Evolutionary conservation across 2,329 filamentous ascomycete genomes (phyloP).

Genomic region (Monosporascus cannonballus): DNA sequence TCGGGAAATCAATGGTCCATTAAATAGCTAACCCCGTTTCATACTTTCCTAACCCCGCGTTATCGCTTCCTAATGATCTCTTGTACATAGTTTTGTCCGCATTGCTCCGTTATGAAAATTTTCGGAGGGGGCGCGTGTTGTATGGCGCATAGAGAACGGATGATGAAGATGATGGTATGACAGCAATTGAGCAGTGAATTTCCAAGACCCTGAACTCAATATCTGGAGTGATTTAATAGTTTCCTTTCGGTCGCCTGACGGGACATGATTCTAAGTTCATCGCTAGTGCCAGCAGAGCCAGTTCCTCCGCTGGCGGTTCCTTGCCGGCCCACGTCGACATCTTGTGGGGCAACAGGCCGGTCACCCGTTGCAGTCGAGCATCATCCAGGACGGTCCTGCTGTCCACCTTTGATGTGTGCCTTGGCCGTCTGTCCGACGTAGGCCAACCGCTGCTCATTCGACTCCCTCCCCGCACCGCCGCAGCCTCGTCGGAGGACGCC

Average conservation of each 20-base stretch:
- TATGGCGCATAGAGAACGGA: constrained; percentile 6
- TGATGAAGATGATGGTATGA: constrained; percentile 4
- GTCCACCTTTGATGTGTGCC: neutral
- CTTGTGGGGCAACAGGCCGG: constrained; percentile 15
- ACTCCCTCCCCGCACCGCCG: neutral
- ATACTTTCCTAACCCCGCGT: neutral
- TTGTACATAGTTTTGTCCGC: constrained; percentile 9
- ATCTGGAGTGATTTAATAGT: neutral
- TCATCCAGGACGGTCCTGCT: constrained; percentile 8
- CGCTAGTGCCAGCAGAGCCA: constrained; percentile 13
- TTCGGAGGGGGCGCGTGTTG: constrained; percentile 1
- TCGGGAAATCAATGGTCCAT: constrained; percentile 26
- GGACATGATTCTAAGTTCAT: constrained; percentile 16
- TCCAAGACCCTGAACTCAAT: neutral
- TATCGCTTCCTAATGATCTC: neutral
- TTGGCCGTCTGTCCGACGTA: neutral
- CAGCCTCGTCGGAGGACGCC: neutral
- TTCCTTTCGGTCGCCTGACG: constrained; percentile 16
- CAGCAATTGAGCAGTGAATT: constrained; percentile 8
- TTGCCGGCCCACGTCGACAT: constrained; percentile 8
- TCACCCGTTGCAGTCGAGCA: constrained; percentile 16
- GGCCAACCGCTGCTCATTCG: neutral
- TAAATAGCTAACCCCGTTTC: constrained; percentile 3
- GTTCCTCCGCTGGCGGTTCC: constrained; percentile 12
- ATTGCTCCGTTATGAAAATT: neutral